Base-by-base conservation (phyloP, 371 early-diverging fungal species). In the Syncephalastrum racemosum region DNA sequence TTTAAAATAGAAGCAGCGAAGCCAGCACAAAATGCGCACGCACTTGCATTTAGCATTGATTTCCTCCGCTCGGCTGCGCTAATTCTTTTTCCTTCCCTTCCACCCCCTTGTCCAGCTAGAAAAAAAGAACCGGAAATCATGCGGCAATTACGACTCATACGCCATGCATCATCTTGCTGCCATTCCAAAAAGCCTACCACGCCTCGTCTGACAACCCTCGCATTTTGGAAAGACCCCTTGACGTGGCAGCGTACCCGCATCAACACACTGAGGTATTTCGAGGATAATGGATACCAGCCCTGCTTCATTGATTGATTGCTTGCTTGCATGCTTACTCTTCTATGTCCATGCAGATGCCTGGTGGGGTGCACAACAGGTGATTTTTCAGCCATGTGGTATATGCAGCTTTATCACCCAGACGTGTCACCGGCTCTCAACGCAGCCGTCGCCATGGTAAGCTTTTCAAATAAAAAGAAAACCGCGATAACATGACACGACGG, bases 291-390 rank as follows among this genome's bases (percentile, higher is more conserved):
- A 22, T 4, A 50, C 5, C n/a, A 40, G n/a, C n/a, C n/a, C n/a
- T n/a, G n/a, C n/a, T n/a, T n/a, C n/a, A n/a, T n/a, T n/a, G n/a
- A 50, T 19, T 3, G 25, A 24, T 14, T 22, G 13, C 19, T 40
- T 8, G 18, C 15, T 13, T 20, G 20, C 19, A 46, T 24, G 13
- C 39, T 20, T 47, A 25, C 16, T 15, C 7, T 22, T 39, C 25
- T 20, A 40, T 46, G 5, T 44, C 20, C 44, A 50, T 23, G n/a
- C 46, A 74, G 82, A 42, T 82, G 82, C 47, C 58, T 82, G 20
- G 54, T 82, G 27, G 82, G 82, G 1, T 82, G 82, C 52, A 79
- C 82, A 2, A 57, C 67, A 16, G 82, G 82, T 4, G 82, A 82
- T 52, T 75, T 82, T 51, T 55, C 74, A 6, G 71, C 74, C 49